These are phyloP conservation scores for Haplographium delicatum DNA, from an alignment of 495 filamentous ascomycete species.

Conservation along the genomic window DNA sequence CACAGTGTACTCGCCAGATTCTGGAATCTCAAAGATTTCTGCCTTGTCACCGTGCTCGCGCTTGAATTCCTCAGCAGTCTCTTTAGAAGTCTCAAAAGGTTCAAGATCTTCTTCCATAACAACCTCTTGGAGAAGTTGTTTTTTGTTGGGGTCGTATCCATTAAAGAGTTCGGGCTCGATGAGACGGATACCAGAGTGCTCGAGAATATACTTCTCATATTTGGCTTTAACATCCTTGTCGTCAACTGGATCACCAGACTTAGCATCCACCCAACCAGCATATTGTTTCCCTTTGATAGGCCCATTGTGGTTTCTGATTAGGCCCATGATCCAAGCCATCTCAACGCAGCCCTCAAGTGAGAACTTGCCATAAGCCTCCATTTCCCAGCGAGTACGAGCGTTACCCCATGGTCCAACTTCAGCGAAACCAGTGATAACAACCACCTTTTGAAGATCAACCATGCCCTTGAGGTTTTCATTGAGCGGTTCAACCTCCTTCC, in stretches of 20 bases:
- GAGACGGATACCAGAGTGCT: slow-evolving; percentile 94
- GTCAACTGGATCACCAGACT: slow-evolving; percentile 90
- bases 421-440: slow-evolving; percentile 94
- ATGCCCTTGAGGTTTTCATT: slow-evolving; percentile 88
- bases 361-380: slow-evolving; percentile 95
- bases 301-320: slow-evolving; percentile 98
- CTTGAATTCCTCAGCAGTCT: slow-evolving; percentile 95
- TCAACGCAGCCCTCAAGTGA: slow-evolving; percentile 97
- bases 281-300: slow-evolving; percentile 95
- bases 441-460: slow-evolving; percentile 96
- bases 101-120: slow-evolving; percentile 95
- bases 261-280: slow-evolving; percentile 94
- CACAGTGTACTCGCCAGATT: slow-evolving; percentile 90
- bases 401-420: slow-evolving; percentile 99
- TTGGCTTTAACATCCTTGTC: slow-evolving; percentile 96
- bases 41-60: slow-evolving; percentile 95
- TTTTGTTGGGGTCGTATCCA: slow-evolving; percentile 96
- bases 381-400: slow-evolving; percentile 96
- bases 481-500: slow-evolving; percentile 89
- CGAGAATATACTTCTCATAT: slow-evolving; percentile 93
- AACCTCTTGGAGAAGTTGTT: slow-evolving; percentile 95
- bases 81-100: slow-evolving; percentile 94
- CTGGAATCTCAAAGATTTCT: slow-evolving; percentile 92
- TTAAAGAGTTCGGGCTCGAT: slow-evolving; percentile 97
- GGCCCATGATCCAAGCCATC: slow-evolving; percentile 99